Conservation (phyloP, 352 stramenopile genomes). For the Phytophthora pistaciae region DNA sequence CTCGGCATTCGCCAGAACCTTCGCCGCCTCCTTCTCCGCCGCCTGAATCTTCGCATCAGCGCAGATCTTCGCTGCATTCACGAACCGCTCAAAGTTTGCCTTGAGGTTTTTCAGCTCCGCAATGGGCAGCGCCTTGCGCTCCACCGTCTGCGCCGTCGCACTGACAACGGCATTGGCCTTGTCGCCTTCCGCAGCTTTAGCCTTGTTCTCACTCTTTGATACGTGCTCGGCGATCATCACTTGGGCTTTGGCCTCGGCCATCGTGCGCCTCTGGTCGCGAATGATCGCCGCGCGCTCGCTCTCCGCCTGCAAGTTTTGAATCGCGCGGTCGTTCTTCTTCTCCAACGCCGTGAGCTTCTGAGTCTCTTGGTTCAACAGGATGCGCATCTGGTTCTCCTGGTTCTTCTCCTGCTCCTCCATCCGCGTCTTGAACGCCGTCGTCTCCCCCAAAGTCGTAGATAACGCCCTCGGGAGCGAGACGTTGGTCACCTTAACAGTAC, state of each 20-base stretch:
- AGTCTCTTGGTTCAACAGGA: constrained; percentile 81
- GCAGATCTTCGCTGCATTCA: constrained; percentile 62
- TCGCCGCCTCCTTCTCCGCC: constrained; percentile 53
- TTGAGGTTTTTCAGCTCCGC: constrained; percentile 58
- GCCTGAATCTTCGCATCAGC: constrained; percentile 69
- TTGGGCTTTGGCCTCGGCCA: constrained; percentile 68
- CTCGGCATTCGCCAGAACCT: constrained; percentile 57
- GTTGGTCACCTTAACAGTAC: constrained; percentile 70
- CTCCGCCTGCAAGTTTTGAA: constrained; percentile 70
- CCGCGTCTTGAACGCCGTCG: constrained; percentile 80
- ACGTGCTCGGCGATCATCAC: constrained; percentile 68
- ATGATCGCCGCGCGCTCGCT: constrained; percentile 73
- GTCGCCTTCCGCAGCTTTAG: constrained; percentile 61
- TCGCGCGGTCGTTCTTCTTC: constrained; percentile 77
- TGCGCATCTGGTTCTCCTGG: constrained; percentile 82
- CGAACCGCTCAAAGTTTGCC: constrained; percentile 64
- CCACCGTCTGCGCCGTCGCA: constrained; percentile 50
- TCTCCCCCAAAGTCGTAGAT: constrained; percentile 72
- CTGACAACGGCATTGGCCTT: constrained; percentile 64
- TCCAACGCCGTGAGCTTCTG: constrained; percentile 73
- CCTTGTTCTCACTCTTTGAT: constrained; percentile 56
- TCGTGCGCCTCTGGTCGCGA: constrained; percentile 75
- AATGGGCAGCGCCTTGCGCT: constrained; percentile 55
- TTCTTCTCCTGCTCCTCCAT: constrained; percentile 91
- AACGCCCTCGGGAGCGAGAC: constrained; percentile 65